Evolutionary conservation across 169 alveolate genomes (phyloP), one percentile per base, ranked within the genome.

Genomic region (Theileria luwenshuni): DNA sequence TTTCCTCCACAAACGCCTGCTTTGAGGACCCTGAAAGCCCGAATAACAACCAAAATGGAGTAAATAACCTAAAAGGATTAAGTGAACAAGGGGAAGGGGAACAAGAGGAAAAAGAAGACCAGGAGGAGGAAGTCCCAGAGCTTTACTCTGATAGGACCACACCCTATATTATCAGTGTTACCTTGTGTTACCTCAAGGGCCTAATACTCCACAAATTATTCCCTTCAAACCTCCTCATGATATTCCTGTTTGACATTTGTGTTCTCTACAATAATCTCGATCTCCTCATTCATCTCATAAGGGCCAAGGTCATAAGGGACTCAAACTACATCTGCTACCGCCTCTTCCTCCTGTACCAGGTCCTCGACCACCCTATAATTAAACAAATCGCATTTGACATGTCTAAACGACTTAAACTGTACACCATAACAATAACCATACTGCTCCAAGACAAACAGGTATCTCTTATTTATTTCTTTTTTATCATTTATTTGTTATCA

Each of bases 321-420:
- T 67, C 76, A 6, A 5, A 58, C 38, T 65, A 38, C 54, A 47
- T 76, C 5, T 76, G 85, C 60, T 65, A 76, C 41, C 69, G 85
- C 17, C 63, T 76, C 30, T 30, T 67, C 21, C 69, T 30, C 49
- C 73, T 76, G 27, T 65, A 45, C 65, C 59, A 35, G 35, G 64
- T 60, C 17, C 69, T 76, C 19, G 45, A 47, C 13, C 74, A 69
- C 51, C 60, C 41, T 13, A 49, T 19, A 32, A 0, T 76, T 21
- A 73, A 74, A 30, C 85, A 76, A 74, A 28, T 38, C 58, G 41
- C 77, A 41, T 64, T 42, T 27, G 85, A 76, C 67, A 76, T 76
- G 85, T 52, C 79, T 6, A 17, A 63, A 1, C 85, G 85, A n/a
- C 72, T 76, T 45, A 67, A 68, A 59, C 65, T 68, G 2, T 68